These are phyloP conservation scores for Scleroderma citrinum DNA, from an alignment of 768 basidiomycete genomes.

Conservation along the genomic window DNA sequence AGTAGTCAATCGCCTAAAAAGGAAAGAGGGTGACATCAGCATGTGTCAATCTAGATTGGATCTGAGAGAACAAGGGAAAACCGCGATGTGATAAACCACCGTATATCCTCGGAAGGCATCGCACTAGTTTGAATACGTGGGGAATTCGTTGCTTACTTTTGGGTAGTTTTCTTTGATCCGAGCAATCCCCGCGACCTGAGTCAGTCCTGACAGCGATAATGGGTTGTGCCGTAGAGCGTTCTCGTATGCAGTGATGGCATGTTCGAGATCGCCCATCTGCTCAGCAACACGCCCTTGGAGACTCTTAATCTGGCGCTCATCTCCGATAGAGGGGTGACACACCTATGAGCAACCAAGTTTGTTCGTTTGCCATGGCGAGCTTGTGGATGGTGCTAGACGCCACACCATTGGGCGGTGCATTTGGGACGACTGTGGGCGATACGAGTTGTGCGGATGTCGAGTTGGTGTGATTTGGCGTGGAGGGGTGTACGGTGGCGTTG, in stretches of 20 bases:
- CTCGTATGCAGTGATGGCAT: slow-evolving; percentile 91
- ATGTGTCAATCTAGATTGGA: too few relatives aligned
- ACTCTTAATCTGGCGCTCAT: slow-evolving; percentile 9
- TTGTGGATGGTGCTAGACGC: slow-evolving; percentile 59
- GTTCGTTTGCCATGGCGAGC: slow-evolving; percentile 82
- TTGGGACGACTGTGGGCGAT: slow-evolving; percentile 37
- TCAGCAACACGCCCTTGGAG: slow-evolving; percentile 86
- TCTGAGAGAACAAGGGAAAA: too few relatives aligned
- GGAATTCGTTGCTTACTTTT: too few relatives aligned
- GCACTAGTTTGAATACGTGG: too few relatives aligned
- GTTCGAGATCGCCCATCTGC: slow-evolving; percentile 90
- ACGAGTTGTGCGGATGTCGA: slow-evolving; percentile 31
- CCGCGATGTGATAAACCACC: too few relatives aligned
- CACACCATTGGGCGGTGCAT: slow-evolving; percentile 10
- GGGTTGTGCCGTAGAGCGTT: slow-evolving; percentile 94
- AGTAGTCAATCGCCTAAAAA: slow-evolving; percentile 88
- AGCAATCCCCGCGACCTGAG: slow-evolving; percentile 92
- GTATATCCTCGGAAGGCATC: slow-evolving; percentile 26
- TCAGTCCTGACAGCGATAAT: slow-evolving; percentile 82
- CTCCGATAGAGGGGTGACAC: not conserved
- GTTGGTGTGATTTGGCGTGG: slow-evolving; percentile 38
- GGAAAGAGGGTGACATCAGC: slow-evolving; percentile 28
- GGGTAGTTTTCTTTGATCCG: slow-evolving; percentile 97
- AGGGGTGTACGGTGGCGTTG: slow-evolving; percentile 34
- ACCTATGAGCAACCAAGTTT: slow-evolving; percentile 95